Percentiles rank a stretch among this genome's conserved stretches.
These are phyloP conservation scores for Gossypium aridum DNA, from an alignment of 441 rosid genomes.

Conservation along the genomic window DNA sequence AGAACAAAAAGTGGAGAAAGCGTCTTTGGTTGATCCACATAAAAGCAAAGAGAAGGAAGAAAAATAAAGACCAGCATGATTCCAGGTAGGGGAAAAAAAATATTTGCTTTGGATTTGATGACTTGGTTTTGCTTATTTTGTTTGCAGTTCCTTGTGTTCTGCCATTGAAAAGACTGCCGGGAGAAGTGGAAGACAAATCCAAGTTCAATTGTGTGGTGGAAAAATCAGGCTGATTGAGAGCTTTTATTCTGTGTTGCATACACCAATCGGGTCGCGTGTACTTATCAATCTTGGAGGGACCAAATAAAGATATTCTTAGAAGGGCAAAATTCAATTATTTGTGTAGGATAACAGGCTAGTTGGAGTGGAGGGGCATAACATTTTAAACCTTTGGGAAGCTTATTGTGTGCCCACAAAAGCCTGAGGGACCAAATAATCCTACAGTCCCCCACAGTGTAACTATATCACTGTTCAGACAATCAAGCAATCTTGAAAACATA, in stretches of 20 bases:
- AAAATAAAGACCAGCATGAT: background rate
- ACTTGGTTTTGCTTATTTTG: background rate
- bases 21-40: slow-evolving; percentile 18
- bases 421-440: slow-evolving; percentile 7
- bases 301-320: background rate
- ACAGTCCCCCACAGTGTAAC: background rate
- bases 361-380: background rate
- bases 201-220: slow-evolving; percentile 11
- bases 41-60: slow-evolving; percentile 17
- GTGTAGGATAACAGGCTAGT: background rate
- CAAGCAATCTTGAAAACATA: background rate
- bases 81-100: background rate
- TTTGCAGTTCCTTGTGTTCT: background rate
- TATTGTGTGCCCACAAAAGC: background rate
- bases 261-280: slow-evolving; percentile 2
- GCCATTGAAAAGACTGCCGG: slow-evolving; percentile 2
- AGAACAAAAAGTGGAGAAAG: slow-evolving; percentile 7
- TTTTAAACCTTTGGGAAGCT: slow-evolving; percentile 1
- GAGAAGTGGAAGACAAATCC: slow-evolving; percentile 9
- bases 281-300: slow-evolving; percentile 9
- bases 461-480: background rate
- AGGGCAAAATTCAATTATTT: slow-evolving; percentile 12
- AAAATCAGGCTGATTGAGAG: slow-evolving; percentile 12
- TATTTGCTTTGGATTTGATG: background rate
- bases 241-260: background rate